Conservation (phyloP, 495 filamentous ascomycete species). For the Bacidia rubella region DNA sequence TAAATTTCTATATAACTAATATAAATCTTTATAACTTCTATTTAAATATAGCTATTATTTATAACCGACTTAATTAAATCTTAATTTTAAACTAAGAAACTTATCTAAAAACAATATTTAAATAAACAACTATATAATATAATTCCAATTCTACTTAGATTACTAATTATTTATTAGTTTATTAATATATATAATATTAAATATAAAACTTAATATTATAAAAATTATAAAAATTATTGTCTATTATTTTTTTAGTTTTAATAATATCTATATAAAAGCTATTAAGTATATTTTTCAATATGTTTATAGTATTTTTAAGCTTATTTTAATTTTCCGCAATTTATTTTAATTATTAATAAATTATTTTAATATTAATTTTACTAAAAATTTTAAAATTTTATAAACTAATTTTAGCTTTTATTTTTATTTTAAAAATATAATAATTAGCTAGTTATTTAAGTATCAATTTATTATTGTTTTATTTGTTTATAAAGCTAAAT, state of each 20-base stretch:
- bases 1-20: background rate
- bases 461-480: no score
- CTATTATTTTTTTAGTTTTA: background rate
- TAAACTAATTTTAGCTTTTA: background rate
- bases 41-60: no score
- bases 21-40: no score
- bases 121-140: no score
- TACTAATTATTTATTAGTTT: no score
- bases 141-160: no score
- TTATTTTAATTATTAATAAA: constrained; percentile 5
- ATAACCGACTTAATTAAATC: no score
- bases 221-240: background rate
- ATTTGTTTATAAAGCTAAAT: no score
- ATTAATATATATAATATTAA: constrained; percentile 3
- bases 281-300: background rate
- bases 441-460: no score
- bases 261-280: background rate
- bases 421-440: no score
- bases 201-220: background rate
- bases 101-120: no score
- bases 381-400: background rate
- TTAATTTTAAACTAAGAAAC: no score
- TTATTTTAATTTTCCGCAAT: background rate
- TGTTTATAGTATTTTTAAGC: background rate
- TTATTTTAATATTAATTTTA: background rate